Conservation (phyloP, 345 rosid genomes). For the Physaria fendleri region DNA sequence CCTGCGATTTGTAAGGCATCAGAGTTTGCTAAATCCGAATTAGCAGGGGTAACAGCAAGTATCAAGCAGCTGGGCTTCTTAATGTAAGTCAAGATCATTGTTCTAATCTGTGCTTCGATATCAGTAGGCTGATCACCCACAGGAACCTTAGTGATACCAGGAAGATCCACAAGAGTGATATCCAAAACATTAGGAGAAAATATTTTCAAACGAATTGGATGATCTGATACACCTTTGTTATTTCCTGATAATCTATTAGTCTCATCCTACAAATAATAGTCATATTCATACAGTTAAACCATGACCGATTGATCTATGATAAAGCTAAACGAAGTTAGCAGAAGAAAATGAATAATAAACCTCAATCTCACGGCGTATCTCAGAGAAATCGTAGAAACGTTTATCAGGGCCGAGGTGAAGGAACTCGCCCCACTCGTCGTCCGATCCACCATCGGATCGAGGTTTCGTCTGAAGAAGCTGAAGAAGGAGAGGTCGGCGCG, state of each 20-base stretch:
- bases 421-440: slow-evolving; percentile 93
- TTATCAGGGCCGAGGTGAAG: slow-evolving; percentile 39
- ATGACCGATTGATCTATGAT: neutral
- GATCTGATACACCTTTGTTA: slow-evolving; percentile 90
- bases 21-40: slow-evolving; percentile 89
- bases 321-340: neutral
- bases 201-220: slow-evolving; percentile 80
- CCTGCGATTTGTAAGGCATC: slow-evolving; percentile 95
- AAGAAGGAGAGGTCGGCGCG: slow-evolving; percentile 86
- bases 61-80: slow-evolving; percentile 80
- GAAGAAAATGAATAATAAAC: slow-evolving; percentile 9
- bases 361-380: slow-evolving; percentile 89
- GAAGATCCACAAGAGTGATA: slow-evolving; percentile 91
- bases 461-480: slow-evolving; percentile 76
- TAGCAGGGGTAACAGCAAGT: slow-evolving; percentile 86
- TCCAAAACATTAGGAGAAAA: slow-evolving; percentile 90
- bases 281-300: neutral
- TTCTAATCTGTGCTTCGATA: slow-evolving; percentile 89
- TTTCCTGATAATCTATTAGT: slow-evolving; percentile 80
- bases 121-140: slow-evolving; percentile 96
- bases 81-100: slow-evolving; percentile 94
- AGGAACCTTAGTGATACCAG: slow-evolving; percentile 94
- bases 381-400: slow-evolving; percentile 71
- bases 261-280: slow-evolving; percentile 49
- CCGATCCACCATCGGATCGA: slow-evolving; percentile 43